phyloP scores from a whole-genome alignment of 2,329 filamentous ascomycete genomes.

The Hypoxylon sp. region DNA sequence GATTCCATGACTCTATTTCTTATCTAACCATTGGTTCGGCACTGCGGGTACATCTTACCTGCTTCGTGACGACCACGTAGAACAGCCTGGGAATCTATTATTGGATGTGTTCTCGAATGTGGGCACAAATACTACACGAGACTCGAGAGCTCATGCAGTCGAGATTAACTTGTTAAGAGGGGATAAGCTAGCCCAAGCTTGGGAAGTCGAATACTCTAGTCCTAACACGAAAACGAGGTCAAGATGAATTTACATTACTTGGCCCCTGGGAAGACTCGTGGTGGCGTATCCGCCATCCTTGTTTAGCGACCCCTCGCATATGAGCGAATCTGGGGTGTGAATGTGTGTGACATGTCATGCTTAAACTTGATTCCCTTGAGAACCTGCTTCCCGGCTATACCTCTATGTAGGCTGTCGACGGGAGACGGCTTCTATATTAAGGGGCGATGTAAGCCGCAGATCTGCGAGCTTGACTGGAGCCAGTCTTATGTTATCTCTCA shows the following conservation, averaged over 20 bases:
- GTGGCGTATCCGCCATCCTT: slow-evolving; percentile 27
- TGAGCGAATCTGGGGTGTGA: slow-evolving; percentile 28
- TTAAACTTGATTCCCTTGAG: slow-evolving; percentile 18
- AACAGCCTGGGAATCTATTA: slow-evolving; percentile 16
- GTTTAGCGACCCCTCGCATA: slow-evolving; percentile 20
- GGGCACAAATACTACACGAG: slow-evolving; percentile 17
- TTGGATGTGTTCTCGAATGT: slow-evolving; percentile 19
- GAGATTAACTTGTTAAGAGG: slow-evolving; percentile 17
- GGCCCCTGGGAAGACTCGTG: slow-evolving; percentile 10
- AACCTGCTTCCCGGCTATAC: slow-evolving; percentile 9
- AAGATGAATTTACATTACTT: slow-evolving; percentile 5
- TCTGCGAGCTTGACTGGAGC: not conserved
- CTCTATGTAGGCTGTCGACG: slow-evolving; percentile 4
- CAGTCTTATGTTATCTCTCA: not conserved
- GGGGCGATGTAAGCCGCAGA: slow-evolving; percentile 7
- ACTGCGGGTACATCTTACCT: slow-evolving; percentile 29
- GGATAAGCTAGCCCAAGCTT: slow-evolving; percentile 21
- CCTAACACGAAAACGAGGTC: slow-evolving; percentile 8
- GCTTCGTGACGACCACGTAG: slow-evolving; percentile 19
- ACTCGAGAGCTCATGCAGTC: slow-evolving; percentile 19
- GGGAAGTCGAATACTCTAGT: not conserved
- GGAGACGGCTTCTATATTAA: slow-evolving; percentile 35
- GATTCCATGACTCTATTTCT: slow-evolving; percentile 14
- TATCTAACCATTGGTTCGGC: slow-evolving; percentile 30
- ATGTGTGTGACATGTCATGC: slow-evolving; percentile 26